phyloP scores from a whole-genome alignment of 1,284 basidiomycete species.

The Puccinia coronata region DNA sequence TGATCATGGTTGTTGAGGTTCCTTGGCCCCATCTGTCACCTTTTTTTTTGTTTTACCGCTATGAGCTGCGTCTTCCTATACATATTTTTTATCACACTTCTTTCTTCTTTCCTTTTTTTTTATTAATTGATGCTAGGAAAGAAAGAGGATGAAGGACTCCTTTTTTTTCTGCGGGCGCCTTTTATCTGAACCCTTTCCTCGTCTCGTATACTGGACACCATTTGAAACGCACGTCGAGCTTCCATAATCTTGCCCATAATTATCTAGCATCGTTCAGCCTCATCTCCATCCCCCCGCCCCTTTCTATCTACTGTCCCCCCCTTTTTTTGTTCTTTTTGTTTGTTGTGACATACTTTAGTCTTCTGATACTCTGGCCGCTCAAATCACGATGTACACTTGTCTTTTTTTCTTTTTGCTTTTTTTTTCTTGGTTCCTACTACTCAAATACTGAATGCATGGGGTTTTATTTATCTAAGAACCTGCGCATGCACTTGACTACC shows the following conservation, averaged over 20 bases:
- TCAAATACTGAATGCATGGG: too few relatives aligned
- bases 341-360: neutral
- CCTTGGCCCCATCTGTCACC: neutral
- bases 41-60: slow-evolving; percentile 5
- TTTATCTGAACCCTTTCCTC: neutral
- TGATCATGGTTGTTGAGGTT: neutral
- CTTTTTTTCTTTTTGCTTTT: neutral
- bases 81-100: neutral
- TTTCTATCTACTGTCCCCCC: neutral
- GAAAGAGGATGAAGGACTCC: neutral
- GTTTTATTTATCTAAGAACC: too few relatives aligned
- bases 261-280: neutral
- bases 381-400: slow-evolving; percentile 4
- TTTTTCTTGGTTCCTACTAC: too few relatives aligned
- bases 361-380: neutral
- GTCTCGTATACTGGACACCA: too few relatives aligned
- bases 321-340: neutral
- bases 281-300: neutral
- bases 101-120: neutral
- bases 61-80: neutral
- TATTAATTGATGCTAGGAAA: slow-evolving; percentile 4
- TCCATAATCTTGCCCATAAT: neutral
- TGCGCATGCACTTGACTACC: too few relatives aligned
- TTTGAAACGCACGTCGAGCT: too few relatives aligned
- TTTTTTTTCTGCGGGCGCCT: neutral